phyloP scores from a whole-genome alignment of 2,329 filamentous ascomycete species.

The Curvularia eragrostidis region DNA sequence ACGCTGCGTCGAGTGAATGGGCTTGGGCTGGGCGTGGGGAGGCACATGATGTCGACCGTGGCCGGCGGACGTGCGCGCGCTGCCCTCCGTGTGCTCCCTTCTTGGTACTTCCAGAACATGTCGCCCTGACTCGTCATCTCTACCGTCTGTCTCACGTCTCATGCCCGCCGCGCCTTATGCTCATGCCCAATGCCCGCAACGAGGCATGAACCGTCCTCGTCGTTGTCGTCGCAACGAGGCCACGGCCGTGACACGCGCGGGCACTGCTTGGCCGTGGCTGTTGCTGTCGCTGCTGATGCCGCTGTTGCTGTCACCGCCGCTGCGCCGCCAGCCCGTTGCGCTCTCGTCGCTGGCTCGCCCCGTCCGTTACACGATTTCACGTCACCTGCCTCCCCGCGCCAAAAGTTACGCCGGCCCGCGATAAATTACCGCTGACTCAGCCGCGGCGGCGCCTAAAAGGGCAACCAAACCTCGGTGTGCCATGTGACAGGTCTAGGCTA shows the following conservation, averaged over 20 bases:
- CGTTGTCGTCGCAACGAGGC: slow-evolving; percentile 1
- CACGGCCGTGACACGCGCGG: slow-evolving; percentile 8
- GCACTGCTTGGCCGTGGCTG: no score
- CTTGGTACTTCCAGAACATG: slow-evolving; percentile 43
- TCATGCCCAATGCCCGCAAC: not conserved
- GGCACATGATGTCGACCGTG: slow-evolving; percentile 39
- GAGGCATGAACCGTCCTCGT: slow-evolving; percentile 11
- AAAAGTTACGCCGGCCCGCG: slow-evolving; percentile 18
- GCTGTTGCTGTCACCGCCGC: not conserved
- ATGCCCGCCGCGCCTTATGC: not conserved
- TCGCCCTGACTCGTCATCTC: slow-evolving; percentile 39
- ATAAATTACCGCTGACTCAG: slow-evolving; percentile 40
- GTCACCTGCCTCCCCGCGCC: slow-evolving; percentile 29
- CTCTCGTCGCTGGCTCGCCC: slow-evolving; percentile 10
- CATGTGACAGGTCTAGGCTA: slow-evolving; percentile 27
- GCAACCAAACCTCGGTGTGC: not conserved
- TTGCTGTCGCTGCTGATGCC: no score
- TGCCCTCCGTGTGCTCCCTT: slow-evolving; percentile 24
- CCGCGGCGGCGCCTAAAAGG: slow-evolving; percentile 21
- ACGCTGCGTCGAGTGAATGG: slow-evolving; percentile 27
- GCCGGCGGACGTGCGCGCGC: slow-evolving; percentile 29
- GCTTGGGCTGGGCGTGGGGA: slow-evolving; percentile 41
- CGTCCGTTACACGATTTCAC: slow-evolving; percentile 19
- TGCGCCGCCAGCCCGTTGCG: not conserved
- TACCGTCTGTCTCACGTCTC: slow-evolving; percentile 18